Evolutionary conservation across 2,329 filamentous ascomycete species (phyloP).

Genomic region (Xylariomycetidae sp.): DNA sequence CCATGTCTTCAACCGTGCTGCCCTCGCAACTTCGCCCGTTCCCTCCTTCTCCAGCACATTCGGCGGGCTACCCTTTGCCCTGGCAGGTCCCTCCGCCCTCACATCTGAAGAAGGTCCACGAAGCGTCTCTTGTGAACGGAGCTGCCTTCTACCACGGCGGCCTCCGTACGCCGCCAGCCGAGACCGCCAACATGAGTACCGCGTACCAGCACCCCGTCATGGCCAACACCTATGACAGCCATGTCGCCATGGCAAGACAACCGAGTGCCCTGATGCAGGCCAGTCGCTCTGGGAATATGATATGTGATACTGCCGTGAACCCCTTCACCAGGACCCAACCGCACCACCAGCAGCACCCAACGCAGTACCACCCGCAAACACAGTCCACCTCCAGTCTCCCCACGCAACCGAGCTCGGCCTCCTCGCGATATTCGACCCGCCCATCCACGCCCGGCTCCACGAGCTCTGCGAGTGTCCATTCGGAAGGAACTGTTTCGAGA

Average conservation of each 20-base stretch:
- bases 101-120: constrained; percentile 16
- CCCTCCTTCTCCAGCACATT: constrained; percentile 20
- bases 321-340: constrained; percentile 18
- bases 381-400: constrained; percentile 10
- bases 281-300: constrained; percentile 23
- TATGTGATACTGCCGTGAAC: constrained; percentile 27
- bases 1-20: constrained; percentile 26
- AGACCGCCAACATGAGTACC: constrained; percentile 46
- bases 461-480: constrained; percentile 19
- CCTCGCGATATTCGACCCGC: constrained; percentile 29
- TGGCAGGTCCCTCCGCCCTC: constrained; percentile 11
- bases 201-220: constrained; percentile 42
- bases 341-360: constrained; percentile 23
- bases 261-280: constrained; percentile 29
- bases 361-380: constrained; percentile 10
- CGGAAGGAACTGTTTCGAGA: constrained; percentile 28
- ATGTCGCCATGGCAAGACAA: constrained; percentile 36
- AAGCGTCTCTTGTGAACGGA: constrained; percentile 15
- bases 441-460: constrained; percentile 33
- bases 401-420: constrained; percentile 13
- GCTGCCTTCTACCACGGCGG: constrained; percentile 29
- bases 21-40: constrained; percentile 20
- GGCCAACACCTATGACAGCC: constrained; percentile 39
- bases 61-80: constrained; percentile 10
- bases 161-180: constrained; percentile 44